Conservation (phyloP, 345 rosid species). For the Sonneratia alba region DNA sequence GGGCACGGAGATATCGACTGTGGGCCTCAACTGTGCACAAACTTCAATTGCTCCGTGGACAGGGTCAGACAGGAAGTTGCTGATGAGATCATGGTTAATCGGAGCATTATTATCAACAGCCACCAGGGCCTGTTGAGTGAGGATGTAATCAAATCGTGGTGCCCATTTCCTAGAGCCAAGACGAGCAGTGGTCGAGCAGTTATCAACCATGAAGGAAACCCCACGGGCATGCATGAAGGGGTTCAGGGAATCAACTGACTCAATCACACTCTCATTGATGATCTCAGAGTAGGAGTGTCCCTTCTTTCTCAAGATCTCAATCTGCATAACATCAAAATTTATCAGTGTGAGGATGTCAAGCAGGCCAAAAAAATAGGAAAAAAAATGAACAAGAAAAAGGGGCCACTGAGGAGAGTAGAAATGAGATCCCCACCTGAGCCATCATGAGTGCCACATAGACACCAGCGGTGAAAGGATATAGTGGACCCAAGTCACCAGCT, state of each 20-base stretch:
- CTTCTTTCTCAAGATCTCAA: slow-evolving; percentile 83
- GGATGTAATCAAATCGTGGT: slow-evolving; percentile 71
- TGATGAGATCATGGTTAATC: slow-evolving; percentile 62
- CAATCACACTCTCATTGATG: slow-evolving; percentile 86
- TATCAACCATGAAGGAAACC: slow-evolving; percentile 92
- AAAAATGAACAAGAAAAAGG: background rate
- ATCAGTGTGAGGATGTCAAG: background rate
- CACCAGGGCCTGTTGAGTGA: slow-evolving; percentile 77
- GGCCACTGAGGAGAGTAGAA: background rate
- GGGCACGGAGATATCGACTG: slow-evolving; percentile 79
- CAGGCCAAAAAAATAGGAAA: background rate
- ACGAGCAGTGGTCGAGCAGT: slow-evolving; percentile 90
- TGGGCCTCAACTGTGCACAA: slow-evolving; percentile 78
- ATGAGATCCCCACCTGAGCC: slow-evolving; percentile 68
- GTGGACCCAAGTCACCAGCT: slow-evolving; percentile 72
- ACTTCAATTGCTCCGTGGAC: slow-evolving; percentile 82
- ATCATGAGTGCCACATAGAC: slow-evolving; percentile 89
- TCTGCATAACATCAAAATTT: slow-evolving; percentile 31
- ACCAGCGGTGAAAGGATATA: slow-evolving; percentile 78
- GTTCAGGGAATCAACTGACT: slow-evolving; percentile 82
- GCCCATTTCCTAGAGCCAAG: slow-evolving; percentile 96
- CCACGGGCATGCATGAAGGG: slow-evolving; percentile 98
- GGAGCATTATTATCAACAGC: slow-evolving; percentile 52
- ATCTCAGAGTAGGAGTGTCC: slow-evolving; percentile 95
- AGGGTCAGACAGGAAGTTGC: slow-evolving; percentile 80